phyloP scores from a whole-genome alignment of 2,329 filamentous ascomycete genomes.

The Talaromyces sp. region DNA sequence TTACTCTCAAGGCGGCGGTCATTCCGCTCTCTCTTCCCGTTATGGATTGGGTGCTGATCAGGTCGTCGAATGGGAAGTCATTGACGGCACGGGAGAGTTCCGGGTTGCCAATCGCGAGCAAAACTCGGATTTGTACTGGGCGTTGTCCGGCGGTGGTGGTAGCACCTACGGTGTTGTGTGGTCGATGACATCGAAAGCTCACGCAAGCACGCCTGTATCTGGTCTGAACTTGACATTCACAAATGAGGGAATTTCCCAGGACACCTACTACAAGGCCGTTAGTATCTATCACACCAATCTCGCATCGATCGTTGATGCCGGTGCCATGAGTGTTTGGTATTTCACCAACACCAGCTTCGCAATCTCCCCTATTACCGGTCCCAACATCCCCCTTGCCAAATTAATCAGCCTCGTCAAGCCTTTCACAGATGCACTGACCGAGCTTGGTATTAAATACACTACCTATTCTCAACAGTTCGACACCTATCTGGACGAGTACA shows the following conservation, averaged over 20 bases:
- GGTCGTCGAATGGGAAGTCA: slow-evolving; percentile 54
- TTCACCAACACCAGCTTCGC: slow-evolving; percentile 1
- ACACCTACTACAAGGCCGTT: slow-evolving; percentile 43
- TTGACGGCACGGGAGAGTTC: slow-evolving; percentile 40
- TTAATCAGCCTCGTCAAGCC: slow-evolving; percentile 43
- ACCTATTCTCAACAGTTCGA: slow-evolving; percentile 28
- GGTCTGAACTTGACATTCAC: not conserved
- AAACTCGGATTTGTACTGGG: slow-evolving; percentile 47
- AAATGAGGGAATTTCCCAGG: not conserved
- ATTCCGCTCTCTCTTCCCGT: slow-evolving; percentile 37
- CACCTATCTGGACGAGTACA: slow-evolving; percentile 31
- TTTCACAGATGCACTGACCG: slow-evolving; percentile 41
- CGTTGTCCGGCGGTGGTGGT: slow-evolving; percentile 53
- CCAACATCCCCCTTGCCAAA: slow-evolving; percentile 29
- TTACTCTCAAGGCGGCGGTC: slow-evolving; percentile 60
- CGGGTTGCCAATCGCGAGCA: slow-evolving; percentile 7
- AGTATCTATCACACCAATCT: slow-evolving; percentile 47
- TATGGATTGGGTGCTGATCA: slow-evolving; percentile 57
- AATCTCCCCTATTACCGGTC: slow-evolving; percentile 32
- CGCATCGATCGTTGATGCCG: slow-evolving; percentile 50
- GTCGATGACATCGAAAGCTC: slow-evolving; percentile 7
- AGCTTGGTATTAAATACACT: slow-evolving; percentile 32
- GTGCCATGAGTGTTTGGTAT: slow-evolving; percentile 27
- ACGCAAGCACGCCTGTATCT: not conserved
- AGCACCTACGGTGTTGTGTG: slow-evolving; percentile 46